phyloP scores from a whole-genome alignment of 441 rosid species.

The Omphalea diandra region DNA sequence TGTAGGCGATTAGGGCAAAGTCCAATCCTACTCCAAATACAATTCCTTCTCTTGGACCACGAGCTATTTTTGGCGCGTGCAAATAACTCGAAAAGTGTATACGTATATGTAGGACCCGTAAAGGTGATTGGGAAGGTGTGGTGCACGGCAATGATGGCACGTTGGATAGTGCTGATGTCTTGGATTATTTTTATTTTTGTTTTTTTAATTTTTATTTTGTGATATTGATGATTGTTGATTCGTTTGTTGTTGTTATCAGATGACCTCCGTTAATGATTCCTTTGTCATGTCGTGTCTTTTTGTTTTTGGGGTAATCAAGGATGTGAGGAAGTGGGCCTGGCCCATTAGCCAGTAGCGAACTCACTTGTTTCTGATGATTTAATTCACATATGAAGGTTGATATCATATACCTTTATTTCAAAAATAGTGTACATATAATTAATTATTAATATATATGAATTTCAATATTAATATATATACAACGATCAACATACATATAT shows the following conservation, averaged over 20 bases:
- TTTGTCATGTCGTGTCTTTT: conserved; percentile 2
- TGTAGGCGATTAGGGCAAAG: conserved; percentile 23
- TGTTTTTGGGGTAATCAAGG: too few species aligned
- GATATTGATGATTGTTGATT: not conserved
- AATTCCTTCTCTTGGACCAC: not conserved
- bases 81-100: not conserved
- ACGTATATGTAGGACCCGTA: not conserved
- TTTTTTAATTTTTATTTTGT: not conserved
- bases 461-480: too few species aligned
- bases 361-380: too few species aligned
- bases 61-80: not conserved
- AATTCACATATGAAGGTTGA: too few species aligned
- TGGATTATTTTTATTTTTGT: not conserved
- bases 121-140: not conserved
- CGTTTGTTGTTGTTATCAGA: too few species aligned
- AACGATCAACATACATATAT: too few species aligned
- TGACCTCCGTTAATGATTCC: not conserved
- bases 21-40: not conserved
- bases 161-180: not conserved
- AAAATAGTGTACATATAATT: too few species aligned
- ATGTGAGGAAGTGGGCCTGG: too few species aligned
- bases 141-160: not conserved
- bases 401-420: too few species aligned
- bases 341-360: not conserved
- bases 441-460: too few species aligned